These are phyloP conservation scores for Cryptococcus jaspeensis DNA, from an alignment of 1,284 basidiomycete genomes.

Conservation along the genomic window DNA sequence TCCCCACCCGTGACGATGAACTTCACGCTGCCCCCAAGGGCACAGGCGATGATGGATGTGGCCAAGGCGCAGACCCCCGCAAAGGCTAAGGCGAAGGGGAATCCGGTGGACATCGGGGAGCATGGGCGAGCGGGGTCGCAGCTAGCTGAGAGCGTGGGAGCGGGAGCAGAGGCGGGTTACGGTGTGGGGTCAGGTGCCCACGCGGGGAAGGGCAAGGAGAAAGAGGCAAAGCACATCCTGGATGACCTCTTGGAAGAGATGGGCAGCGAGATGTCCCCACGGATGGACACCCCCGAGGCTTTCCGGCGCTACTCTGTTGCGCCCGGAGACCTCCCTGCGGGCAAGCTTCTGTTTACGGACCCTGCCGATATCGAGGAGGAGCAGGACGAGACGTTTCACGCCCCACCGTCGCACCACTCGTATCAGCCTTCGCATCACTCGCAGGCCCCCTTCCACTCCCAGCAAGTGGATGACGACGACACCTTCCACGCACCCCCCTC, in stretches of 20 bases:
- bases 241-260: conserved; percentile 48
- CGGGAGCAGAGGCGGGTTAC: no score
- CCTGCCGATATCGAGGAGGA: background rate
- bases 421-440: background rate
- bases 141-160: no score
- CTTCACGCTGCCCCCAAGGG: conserved; percentile 69
- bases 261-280: conserved; percentile 31
- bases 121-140: no score
- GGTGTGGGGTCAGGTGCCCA: background rate
- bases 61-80: conserved; percentile 52
- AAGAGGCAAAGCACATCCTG: conserved; percentile 57
- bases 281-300: conserved; percentile 33
- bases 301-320: conserved; percentile 41
- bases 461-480: conserved; percentile 2
- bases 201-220: conserved; percentile 51
- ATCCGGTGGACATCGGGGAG: background rate
- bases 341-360: background rate
- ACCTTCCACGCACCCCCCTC: conserved; percentile 4
- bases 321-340: conserved; percentile 26
- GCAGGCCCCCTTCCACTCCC: no score
- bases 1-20: conserved; percentile 83
- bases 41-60: conserved; percentile 49
- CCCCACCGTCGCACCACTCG: background rate
- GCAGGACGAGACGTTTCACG: conserved; percentile 7
- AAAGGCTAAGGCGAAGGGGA: conserved; percentile 11